Base-by-base conservation (phyloP, 1,284 basidiomycete species). In the Ceratobasidium papillatum region DNA sequence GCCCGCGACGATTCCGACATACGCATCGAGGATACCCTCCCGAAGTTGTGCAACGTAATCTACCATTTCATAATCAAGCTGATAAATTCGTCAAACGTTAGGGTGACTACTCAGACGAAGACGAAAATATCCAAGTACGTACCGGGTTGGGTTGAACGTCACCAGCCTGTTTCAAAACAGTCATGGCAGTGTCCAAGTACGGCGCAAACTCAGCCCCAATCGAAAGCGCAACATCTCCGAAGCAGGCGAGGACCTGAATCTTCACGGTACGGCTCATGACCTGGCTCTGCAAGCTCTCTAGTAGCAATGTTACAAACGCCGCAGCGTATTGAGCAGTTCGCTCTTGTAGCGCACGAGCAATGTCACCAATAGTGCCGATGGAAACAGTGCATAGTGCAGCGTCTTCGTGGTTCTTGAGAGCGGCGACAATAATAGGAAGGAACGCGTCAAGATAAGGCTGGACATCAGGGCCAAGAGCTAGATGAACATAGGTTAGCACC, bases 11-110 rank as follows among this genome's bases (percentile, higher is more conserved):
- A 99, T 93, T 61, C 98, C 96, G 9, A 94, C 96, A 80, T 98
- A 99, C 2, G 97, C 96, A 82, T 99, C 98, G 51, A 98, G 86
- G 78, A 99, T 98, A 56, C 95, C 95, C 81, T 99, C 97, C 49
- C 97, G 90, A 76, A 99, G 87, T 69, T 90, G 89, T 76, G 90
- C 89, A 75, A 98, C 94, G 81, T 99, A 99, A 79, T 99, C 97
- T 75, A 95, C 87, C 76, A 95, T 88, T 77, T 97, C 95, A 78
- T 91, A 94, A 81, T 96, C 95, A 68, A 91, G 88, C 92, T 94
- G 73, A 36, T 19, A 17, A 19, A 30, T 43, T 43, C 64, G 62
- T 19, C 30, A 11, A 25, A 68, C 41, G 25, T 65, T 58, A 49
- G 68, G 22, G 75, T 41, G 66, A 77, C 64, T 27, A 74, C 47